phyloP scores from a whole-genome alignment of 805 yeast genomes.

The Hanseniaspora vineae region DNA sequence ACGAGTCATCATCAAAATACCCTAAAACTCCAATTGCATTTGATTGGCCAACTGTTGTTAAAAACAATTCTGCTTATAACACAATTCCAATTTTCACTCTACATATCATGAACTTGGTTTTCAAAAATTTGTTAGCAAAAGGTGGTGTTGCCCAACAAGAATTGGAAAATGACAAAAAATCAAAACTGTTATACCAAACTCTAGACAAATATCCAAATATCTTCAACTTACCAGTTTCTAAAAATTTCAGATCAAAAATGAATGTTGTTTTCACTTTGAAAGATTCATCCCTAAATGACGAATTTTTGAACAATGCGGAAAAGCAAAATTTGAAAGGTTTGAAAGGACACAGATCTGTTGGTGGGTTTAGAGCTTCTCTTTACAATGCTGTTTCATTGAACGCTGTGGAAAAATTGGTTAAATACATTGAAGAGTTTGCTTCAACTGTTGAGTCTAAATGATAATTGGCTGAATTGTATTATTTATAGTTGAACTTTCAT shows the following conservation, averaged over 20 bases:
- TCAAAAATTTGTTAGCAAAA: constrained; percentile 41
- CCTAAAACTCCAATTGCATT: constrained; percentile 83
- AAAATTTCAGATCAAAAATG: constrained; percentile 68
- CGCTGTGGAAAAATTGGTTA: constrained; percentile 43
- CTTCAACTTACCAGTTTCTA: constrained; percentile 54
- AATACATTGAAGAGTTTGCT: constrained; percentile 51
- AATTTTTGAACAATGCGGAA: constrained; percentile 59
- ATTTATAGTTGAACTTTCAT: too few relatives aligned
- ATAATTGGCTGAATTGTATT: background rate
- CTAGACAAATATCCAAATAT: constrained; percentile 55
- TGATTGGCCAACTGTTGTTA: constrained; percentile 75
- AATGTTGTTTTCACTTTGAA: constrained; percentile 80
- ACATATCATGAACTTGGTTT: constrained; percentile 71
- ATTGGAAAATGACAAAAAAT: constrained; percentile 44
- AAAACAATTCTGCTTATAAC: constrained; percentile 87
- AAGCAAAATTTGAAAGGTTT: constrained; percentile 54
- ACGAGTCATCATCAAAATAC: constrained; percentile 49
- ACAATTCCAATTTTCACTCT: constrained; percentile 91
- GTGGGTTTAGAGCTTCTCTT: constrained; percentile 89
- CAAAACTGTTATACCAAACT: constrained; percentile 46
- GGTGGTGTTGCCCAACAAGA: constrained; percentile 70
- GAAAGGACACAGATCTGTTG: constrained; percentile 94
- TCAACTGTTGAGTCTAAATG: constrained; percentile 17
- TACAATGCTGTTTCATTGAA: constrained; percentile 72
- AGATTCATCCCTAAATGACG: constrained; percentile 48